phyloP scores from a whole-genome alignment of 2,329 filamentous ascomycete genomes.

The Colletotrichum sp. region DNA sequence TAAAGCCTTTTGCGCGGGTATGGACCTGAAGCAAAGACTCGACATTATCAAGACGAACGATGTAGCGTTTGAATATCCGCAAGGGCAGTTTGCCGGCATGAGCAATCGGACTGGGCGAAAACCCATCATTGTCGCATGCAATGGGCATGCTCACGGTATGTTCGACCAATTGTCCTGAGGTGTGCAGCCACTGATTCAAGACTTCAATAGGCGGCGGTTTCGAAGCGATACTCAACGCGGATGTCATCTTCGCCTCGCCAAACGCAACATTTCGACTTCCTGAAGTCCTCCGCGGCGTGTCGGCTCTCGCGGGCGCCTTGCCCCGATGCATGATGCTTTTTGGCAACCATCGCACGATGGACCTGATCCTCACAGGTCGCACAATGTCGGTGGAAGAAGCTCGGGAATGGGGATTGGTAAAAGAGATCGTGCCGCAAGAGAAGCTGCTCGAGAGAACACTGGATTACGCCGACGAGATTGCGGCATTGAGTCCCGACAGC shows the following conservation, averaged over 20 bases:
- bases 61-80: constrained; percentile 35
- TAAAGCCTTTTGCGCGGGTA: constrained; percentile 58
- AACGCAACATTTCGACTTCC: constrained; percentile 60
- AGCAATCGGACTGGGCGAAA: constrained; percentile 37
- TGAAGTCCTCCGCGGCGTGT: constrained; percentile 63
- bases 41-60: constrained; percentile 31
- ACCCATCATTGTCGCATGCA: constrained; percentile 35
- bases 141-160: constrained; percentile 35
- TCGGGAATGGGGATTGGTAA: constrained; percentile 34
- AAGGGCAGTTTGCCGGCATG: constrained; percentile 39
- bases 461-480: constrained; percentile 34
- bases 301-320: constrained; percentile 61
- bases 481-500: constrained; percentile 35
- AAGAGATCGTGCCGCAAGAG: constrained; percentile 34
- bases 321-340: constrained; percentile 48
- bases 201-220: constrained; percentile 31
- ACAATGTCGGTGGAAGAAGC: constrained; percentile 30
- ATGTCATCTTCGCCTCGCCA: constrained; percentile 61
- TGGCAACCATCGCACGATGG: constrained; percentile 37
- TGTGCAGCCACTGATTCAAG: neutral
- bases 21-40: constrained; percentile 56
- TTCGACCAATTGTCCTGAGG: constrained; percentile 19
- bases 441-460: constrained; percentile 32
- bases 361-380: constrained; percentile 34
- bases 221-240: constrained; percentile 47